Evolutionary conservation across 2,329 filamentous ascomycete species (phyloP), one percentile per base, ranked within the genome.

Genomic region (Trichoderma oligosporum): DNA sequence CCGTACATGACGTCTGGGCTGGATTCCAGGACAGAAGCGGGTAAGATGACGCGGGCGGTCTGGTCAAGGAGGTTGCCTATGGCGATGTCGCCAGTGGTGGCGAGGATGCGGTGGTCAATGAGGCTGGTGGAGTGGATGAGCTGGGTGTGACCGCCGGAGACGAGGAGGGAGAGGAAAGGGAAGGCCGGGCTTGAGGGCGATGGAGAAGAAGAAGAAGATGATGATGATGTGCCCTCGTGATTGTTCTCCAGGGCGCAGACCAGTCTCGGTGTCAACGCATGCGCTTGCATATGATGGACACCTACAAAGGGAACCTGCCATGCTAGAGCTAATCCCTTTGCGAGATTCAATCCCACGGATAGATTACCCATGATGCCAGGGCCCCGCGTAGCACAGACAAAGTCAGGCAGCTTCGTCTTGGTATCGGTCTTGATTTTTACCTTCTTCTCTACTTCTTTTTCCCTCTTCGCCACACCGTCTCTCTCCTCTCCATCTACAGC

Each of bases 281-380:
- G 94, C 9, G 92, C 94, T 70, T 97, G 92, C 94, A 99, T 97
- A 72, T 99, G 94, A 71, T 99, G 89, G 1, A 97, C 89, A 0
- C 85, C 94, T 1, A 97, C 71, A 29, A 97, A 76, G 3, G 93
- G 92, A 35, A 91, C 81, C 62, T 85, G 81, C 89, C 89, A 96
- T 35, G 90, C 91, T 18, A 89, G 78, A 0, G 92, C 85, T 18
- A 97, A 79, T 0, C 91, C 94, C 72, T 97, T 97, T 16, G 91
- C 94, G 20, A 85, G 86, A 67, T 91, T 86, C 9, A 97, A 71
- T 0, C 94, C 94, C 14, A 87, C 84, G 18, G 84, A 81, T 27
- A 99, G 78, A 65, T 89, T 91, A 4, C 87, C 81, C 27, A 82
- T 76, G 89, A 97, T 96, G 18, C 94, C 94, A 0, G 94, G 94